Evolutionary conservation across 2,329 filamentous ascomycete species (phyloP).

Genomic region (Blastomyces gilchristii): DNA sequence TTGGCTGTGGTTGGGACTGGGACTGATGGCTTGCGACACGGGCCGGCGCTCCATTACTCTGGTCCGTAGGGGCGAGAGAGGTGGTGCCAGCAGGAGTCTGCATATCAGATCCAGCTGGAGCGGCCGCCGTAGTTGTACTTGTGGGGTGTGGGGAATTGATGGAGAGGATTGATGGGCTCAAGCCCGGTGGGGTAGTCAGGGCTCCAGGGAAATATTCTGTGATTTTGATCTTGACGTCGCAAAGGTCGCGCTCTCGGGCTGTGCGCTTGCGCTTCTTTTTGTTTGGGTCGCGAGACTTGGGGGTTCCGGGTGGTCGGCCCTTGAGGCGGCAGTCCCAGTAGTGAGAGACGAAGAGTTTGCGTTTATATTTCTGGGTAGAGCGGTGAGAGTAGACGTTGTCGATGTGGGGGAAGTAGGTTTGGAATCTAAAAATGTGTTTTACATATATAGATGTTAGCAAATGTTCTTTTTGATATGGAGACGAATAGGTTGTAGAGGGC

Average conservation of each 20-base stretch:
- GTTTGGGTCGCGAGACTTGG: slow-evolving; percentile 66
- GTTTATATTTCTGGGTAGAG: slow-evolving; percentile 70
- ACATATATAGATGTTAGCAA: slow-evolving; percentile 2
- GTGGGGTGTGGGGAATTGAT: slow-evolving; percentile 7
- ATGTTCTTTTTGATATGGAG: neutral
- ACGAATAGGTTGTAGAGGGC: slow-evolving; percentile 4
- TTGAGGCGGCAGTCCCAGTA: slow-evolving; percentile 81
- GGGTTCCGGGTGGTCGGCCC: slow-evolving; percentile 65
- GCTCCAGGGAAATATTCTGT: slow-evolving; percentile 62
- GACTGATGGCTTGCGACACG: slow-evolving; percentile 23
- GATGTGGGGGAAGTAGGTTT: slow-evolving; percentile 72
- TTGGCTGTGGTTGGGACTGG: neutral
- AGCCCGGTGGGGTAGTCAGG: slow-evolving; percentile 22
- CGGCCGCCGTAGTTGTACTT: slow-evolving; percentile 14
- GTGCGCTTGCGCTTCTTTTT: slow-evolving; percentile 74
- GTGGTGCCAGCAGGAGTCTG: neutral
- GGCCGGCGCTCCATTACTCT: slow-evolving; percentile 12
- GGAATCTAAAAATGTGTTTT: slow-evolving; percentile 44
- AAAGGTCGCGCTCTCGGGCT: slow-evolving; percentile 66
- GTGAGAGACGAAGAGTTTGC: slow-evolving; percentile 70
- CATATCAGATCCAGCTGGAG: neutral
- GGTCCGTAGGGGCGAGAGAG: slow-evolving; percentile 4
- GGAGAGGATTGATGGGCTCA: slow-evolving; percentile 21
- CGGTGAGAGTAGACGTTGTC: slow-evolving; percentile 80
- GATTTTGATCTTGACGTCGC: slow-evolving; percentile 79